A percentile compares a stretch with the other conserved stretches of the same genome.
Conservation (phyloP, 768 basidiomycete species). For the Tulasnella calospora region DNA sequence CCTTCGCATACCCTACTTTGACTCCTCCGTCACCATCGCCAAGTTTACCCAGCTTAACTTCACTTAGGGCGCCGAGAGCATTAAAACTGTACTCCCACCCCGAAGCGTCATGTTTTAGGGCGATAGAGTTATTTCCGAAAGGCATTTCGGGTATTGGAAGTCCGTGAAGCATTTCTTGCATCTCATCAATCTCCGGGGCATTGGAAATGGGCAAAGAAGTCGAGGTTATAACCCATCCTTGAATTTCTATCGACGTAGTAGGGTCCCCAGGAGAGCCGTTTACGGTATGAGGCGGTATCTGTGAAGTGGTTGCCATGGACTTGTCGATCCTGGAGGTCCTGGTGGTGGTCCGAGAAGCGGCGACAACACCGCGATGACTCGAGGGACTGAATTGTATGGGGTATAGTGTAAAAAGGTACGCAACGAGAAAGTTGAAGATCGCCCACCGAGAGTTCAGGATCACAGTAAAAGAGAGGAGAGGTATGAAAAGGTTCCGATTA, state of each 20-base stretch:
- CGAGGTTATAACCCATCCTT: slow-evolving; percentile 64
- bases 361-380: neutral
- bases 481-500: neutral
- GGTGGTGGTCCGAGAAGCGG: neutral
- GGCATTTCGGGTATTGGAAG: slow-evolving; percentile 96
- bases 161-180: slow-evolving; percentile 54
- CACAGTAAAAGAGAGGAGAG: neutral
- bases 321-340: neutral
- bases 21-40: slow-evolving; percentile 83
- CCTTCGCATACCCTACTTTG: slow-evolving; percentile 90
- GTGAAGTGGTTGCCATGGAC: neutral
- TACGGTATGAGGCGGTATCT: slow-evolving; percentile 15
- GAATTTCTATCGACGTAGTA: slow-evolving; percentile 55
- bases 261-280: slow-evolving; percentile 2
- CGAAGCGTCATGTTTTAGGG: slow-evolving; percentile 58
- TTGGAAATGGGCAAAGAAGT: slow-evolving; percentile 75
- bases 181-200: slow-evolving; percentile 63
- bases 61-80: slow-evolving; percentile 59
- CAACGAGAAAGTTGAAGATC: neutral
- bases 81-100: slow-evolving; percentile 65
- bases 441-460: neutral
- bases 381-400: neutral
- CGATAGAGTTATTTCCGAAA: slow-evolving; percentile 77
- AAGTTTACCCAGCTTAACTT: slow-evolving; percentile 71
- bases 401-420: neutral